Conservation (phyloP, 2,329 filamentous ascomycete species). For the Didymella arachidicola region DNA sequence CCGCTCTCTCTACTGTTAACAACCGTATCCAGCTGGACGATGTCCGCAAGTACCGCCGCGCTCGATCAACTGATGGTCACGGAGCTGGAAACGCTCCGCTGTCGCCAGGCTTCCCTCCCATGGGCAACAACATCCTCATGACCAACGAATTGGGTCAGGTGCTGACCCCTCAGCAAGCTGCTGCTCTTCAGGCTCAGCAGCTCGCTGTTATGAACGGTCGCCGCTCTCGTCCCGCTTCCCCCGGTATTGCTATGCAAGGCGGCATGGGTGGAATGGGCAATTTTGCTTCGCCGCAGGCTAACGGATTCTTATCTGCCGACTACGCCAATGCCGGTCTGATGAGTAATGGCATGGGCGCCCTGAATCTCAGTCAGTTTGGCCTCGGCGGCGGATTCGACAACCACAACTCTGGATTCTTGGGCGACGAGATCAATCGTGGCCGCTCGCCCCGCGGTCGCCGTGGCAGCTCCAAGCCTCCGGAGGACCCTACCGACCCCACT, state of each 20-base stretch:
- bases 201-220: slow-evolving; percentile 80
- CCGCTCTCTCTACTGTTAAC: slow-evolving; percentile 95
- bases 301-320: slow-evolving; percentile 91
- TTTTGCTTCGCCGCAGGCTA: slow-evolving; percentile 90
- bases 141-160: slow-evolving; percentile 93
- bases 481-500: slow-evolving; percentile 91
- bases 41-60: slow-evolving; percentile 92
- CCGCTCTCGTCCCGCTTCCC: slow-evolving; percentile 87
- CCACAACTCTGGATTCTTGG: slow-evolving; percentile 76
- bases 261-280: slow-evolving; percentile 66
- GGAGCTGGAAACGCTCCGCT: slow-evolving; percentile 66
- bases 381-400: slow-evolving; percentile 59
- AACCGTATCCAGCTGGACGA: slow-evolving; percentile 97
- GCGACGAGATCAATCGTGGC: slow-evolving; percentile 89
- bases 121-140: slow-evolving; percentile 86
- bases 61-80: slow-evolving; percentile 84
- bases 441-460: slow-evolving; percentile 90
- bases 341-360: slow-evolving; percentile 72
- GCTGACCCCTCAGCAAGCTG: slow-evolving; percentile 67
- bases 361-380: slow-evolving; percentile 77
- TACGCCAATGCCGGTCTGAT: slow-evolving; percentile 76
- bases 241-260: slow-evolving; percentile 80
- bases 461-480: slow-evolving; percentile 95
- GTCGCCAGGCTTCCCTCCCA: slow-evolving; percentile 67
- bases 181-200: slow-evolving; percentile 72